Conservation (phyloP, 108 stramenopile genomes). For the Thalassiosira profunda region DNA sequence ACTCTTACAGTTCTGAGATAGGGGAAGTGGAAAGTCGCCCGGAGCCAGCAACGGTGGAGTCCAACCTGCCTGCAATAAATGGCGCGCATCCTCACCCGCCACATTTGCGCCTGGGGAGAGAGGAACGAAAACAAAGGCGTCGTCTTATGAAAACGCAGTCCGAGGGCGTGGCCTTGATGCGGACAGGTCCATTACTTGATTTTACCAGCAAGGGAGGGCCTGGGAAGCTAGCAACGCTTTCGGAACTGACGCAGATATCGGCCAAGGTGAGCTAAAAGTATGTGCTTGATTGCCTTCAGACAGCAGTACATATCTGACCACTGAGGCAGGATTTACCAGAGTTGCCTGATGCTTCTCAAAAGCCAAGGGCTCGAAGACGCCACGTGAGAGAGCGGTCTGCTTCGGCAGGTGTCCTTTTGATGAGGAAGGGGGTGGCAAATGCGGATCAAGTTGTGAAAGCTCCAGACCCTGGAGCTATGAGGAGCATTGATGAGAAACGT, state of each 20-base stretch:
- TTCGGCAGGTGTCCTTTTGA: neutral
- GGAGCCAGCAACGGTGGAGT: too few relatives aligned
- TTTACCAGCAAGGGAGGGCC: neutral
- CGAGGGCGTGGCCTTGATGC: conserved; percentile 15
- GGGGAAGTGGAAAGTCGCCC: too few relatives aligned
- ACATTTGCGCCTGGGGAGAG: too few relatives aligned
- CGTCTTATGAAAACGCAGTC: conserved; percentile 12
- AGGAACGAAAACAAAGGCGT: neutral
- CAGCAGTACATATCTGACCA: too few relatives aligned
- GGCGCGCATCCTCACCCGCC: too few relatives aligned
- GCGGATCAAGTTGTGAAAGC: neutral
- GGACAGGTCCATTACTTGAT: neutral
- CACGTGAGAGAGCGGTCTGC: neutral
- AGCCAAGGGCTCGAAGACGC: neutral
- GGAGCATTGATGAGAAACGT: neutral
- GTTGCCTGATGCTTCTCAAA: neutral
- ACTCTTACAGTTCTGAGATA: too few relatives aligned
- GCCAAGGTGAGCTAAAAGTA: too few relatives aligned
- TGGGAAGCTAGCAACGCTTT: conserved; percentile 1
- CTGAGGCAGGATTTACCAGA: conserved; percentile 6
- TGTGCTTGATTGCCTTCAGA: too few relatives aligned
- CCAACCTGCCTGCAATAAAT: too few relatives aligned
- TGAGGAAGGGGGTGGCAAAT: neutral
- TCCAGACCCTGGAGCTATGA: neutral
- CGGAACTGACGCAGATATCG: neutral